Evolutionary conservation across 768 basidiomycete genomes (phyloP).

Genomic region (Tephrocybe sp.): DNA sequence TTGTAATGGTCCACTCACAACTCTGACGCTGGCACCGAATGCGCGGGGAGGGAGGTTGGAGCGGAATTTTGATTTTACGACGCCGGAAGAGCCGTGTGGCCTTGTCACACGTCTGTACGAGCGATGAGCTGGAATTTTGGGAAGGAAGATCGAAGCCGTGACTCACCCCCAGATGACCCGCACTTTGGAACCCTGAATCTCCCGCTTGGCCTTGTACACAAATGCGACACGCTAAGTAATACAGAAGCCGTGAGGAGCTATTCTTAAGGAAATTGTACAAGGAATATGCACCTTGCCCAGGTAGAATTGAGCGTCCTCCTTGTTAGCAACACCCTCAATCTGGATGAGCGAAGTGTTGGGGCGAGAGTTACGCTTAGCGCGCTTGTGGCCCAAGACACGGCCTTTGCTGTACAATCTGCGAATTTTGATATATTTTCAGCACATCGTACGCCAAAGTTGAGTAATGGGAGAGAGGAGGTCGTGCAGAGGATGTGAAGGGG

Average conservation of each 20-base stretch:
- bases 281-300: conserved; percentile 86
- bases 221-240: conserved; percentile 85
- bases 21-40: conserved; percentile 90
- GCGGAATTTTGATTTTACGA: conserved; percentile 96
- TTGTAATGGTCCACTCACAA: too few relatives aligned
- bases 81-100: conserved; percentile 91
- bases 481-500: background rate
- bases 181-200: conserved; percentile 91
- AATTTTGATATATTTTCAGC: conserved; percentile 17
- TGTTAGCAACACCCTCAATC: conserved; percentile 93
- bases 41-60: conserved; percentile 93
- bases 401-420: conserved; percentile 93
- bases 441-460: conserved; percentile 1
- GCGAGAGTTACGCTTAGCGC: conserved; percentile 94
- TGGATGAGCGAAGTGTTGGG: conserved; percentile 96
- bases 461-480: conserved; percentile 1
- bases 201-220: conserved; percentile 96
- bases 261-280: background rate
- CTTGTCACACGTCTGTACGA: conserved; percentile 79
- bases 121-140: background rate
- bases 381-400: conserved; percentile 97
- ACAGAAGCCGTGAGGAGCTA: background rate
- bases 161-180: conserved; percentile 98
- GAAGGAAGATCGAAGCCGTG: background rate
- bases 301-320: conserved; percentile 97